Conservation (phyloP, 1,284 basidiomycete genomes). For the Ganoderma sinense region DNA sequence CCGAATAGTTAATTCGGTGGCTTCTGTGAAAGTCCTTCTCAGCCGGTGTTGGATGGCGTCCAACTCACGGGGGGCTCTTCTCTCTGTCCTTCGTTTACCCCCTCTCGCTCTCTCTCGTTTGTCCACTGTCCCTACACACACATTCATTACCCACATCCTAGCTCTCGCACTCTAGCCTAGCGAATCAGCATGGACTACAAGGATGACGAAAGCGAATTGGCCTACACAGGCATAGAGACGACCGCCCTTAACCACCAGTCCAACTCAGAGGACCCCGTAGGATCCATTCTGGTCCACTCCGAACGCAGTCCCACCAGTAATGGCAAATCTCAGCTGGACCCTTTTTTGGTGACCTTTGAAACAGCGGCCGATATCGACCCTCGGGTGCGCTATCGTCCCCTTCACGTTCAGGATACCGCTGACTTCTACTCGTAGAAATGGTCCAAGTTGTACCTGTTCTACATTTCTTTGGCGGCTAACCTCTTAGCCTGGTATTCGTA, state of each 20-base stretch:
- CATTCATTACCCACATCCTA: neutral
- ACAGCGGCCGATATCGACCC: conserved; percentile 1
- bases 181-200: neutral
- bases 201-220: neutral
- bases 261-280: neutral
- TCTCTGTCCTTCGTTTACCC: no score
- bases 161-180: neutral
- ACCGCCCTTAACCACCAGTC: neutral
- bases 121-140: neutral
- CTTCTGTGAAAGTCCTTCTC: neutral
- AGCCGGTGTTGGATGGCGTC: no score
- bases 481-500: neutral
- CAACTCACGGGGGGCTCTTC: no score
- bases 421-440: neutral
- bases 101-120: neutral
- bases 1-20: neutral
- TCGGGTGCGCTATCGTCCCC: neutral
- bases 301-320: neutral
- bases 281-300: neutral
- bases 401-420: neutral
- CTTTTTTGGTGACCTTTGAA: neutral
- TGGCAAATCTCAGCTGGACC: neutral
- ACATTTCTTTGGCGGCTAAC: neutral
- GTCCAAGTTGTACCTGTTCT: conserved; percentile 9
- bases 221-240: neutral